Percentiles rank a stretch among this genome's conserved stretches.
phyloP scores from a whole-genome alignment of 257 asterid species.

The Capsicum pubescens region DNA sequence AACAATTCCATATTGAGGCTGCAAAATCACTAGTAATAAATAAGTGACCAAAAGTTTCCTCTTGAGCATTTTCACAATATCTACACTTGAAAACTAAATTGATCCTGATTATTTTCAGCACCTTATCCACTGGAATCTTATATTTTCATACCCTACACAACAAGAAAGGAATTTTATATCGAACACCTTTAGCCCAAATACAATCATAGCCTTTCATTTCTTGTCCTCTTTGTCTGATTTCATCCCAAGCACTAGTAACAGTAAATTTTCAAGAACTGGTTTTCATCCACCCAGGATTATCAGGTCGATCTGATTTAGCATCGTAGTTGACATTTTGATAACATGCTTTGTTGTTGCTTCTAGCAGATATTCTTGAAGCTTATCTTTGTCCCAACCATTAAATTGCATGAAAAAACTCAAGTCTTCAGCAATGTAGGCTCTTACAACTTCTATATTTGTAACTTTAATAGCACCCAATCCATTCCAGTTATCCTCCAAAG shows the following conservation, averaged over 20 bases:
- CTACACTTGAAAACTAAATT: neutral
- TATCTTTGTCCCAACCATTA: no score
- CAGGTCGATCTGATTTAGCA: neutral
- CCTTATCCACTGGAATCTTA: neutral
- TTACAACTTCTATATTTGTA: no score
- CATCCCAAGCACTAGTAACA: neutral
- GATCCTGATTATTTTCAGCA: neutral
- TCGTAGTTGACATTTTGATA: neutral
- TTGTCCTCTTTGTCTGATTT: neutral
- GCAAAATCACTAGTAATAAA: neutral
- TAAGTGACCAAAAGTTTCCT: neutral
- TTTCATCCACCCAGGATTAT: neutral
- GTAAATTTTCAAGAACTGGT: no score
- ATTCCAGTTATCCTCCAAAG: neutral
- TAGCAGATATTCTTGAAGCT: neutral
- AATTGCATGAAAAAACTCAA: no score
- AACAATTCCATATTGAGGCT: neutral
- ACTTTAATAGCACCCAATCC: neutral
- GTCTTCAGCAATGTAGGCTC: neutral
- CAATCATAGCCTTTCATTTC: neutral
- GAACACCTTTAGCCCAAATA: neutral
- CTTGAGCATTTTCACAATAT: neutral
- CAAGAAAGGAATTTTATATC: no score
- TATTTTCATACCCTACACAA: no score
- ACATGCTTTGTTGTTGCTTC: neutral